phyloP scores from a whole-genome alignment of 2,329 filamentous ascomycete genomes.

The Ophiocordyceps camponoti-rufipedis region DNA sequence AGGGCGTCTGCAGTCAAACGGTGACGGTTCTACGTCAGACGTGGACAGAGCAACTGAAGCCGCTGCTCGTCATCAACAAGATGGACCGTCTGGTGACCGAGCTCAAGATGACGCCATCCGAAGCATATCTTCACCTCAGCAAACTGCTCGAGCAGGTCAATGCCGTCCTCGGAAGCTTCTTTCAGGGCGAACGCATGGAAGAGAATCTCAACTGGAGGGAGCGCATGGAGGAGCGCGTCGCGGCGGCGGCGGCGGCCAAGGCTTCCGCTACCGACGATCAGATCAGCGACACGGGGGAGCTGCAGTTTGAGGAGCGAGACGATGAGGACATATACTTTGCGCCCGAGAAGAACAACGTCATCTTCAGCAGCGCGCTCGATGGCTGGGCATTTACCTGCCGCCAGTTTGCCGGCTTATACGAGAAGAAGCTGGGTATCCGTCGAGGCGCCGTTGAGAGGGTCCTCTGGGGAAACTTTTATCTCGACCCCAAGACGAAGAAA shows the following conservation, averaged over 20 bases:
- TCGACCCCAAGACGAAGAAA: conserved; percentile 94
- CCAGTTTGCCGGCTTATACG: conserved; percentile 84
- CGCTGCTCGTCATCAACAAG: conserved; percentile 92
- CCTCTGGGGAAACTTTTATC: conserved; percentile 89
- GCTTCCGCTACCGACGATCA: conserved; percentile 28
- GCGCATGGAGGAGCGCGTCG: conserved; percentile 71
- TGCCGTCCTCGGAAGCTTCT: conserved; percentile 91
- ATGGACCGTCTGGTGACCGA: conserved; percentile 91
- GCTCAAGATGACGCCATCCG: conserved; percentile 76
- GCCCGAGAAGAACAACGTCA: conserved; percentile 96
- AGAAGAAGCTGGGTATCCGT: conserved; percentile 94
- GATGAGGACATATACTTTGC: conserved; percentile 97
- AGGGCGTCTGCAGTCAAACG: conserved; percentile 96
- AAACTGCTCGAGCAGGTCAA: conserved; percentile 92
- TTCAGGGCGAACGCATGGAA: conserved; percentile 96
- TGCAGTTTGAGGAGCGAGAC: conserved; percentile 73
- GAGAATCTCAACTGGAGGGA: conserved; percentile 94
- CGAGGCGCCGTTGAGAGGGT: conserved; percentile 76
- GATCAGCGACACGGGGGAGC: conserved; percentile 34
- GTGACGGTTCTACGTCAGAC: conserved; percentile 90
- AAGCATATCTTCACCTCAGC: conserved; percentile 78
- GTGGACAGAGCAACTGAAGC: conserved; percentile 91
- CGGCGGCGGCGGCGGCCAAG: conserved; percentile 47
- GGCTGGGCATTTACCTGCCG: conserved; percentile 98
- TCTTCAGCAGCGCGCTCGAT: conserved; percentile 93